Percentiles rank a stretch among this genome's conserved stretches.
phyloP scores from a whole-genome alignment of 2,329 filamentous ascomycete species.

The Epichloe sp. region DNA sequence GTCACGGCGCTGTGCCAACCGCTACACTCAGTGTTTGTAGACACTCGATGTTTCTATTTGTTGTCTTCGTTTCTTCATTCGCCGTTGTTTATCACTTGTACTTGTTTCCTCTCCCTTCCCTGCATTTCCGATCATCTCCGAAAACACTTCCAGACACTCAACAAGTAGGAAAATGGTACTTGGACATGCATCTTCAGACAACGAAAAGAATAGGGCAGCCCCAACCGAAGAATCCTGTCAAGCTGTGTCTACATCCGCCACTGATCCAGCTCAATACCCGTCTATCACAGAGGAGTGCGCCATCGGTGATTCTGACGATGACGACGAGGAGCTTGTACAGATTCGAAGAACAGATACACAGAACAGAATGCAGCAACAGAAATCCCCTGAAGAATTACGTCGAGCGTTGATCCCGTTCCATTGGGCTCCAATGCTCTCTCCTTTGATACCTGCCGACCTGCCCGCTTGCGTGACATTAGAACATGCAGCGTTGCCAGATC shows the following conservation, averaged over 20 bases:
- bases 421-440: slow-evolving; percentile 50
- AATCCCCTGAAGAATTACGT: slow-evolving; percentile 6
- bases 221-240: neutral
- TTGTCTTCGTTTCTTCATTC: neutral
- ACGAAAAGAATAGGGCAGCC: neutral
- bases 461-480: slow-evolving; percentile 32
- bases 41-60: neutral
- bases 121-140: neutral
- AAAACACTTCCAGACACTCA: neutral
- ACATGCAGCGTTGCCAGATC: slow-evolving; percentile 36
- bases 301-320: slow-evolving; percentile 7
- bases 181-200: neutral
- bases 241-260: neutral
- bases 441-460: slow-evolving; percentile 53
- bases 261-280: neutral
- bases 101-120: neutral
- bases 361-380: slow-evolving; percentile 3
- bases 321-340: slow-evolving; percentile 6
- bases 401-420: slow-evolving; percentile 37
- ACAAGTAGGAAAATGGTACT: neutral
- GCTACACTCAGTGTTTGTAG: neutral
- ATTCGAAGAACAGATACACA: slow-evolving; percentile 1
- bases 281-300: slow-evolving; percentile 3
- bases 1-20: neutral
- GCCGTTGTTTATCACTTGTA: neutral